Base-by-base conservation (phyloP, 805 yeast species). In the Candida ulmi region DNA sequence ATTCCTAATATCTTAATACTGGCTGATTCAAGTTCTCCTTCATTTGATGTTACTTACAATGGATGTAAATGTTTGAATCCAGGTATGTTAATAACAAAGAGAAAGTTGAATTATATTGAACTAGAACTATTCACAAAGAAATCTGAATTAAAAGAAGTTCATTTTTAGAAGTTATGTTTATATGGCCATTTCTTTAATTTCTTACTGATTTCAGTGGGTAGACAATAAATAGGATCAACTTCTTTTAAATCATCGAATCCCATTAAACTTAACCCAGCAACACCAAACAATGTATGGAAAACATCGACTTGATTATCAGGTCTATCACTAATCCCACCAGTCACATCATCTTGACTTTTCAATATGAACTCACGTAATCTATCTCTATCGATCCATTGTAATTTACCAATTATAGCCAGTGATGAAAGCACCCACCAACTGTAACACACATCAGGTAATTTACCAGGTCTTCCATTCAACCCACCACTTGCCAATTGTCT, bases 371-470 rank as follows among this genome's bases (percentile, higher is more conserved):
- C 58, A 38, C 72, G 71, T 41, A 93, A 64, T 49, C 73, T 77
- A 5, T 63, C 70, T 23, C 67, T 69, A 54, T 87, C 82, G n/a
- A 93, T 83, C 88, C 95, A 88, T 47, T 84, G 74, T 16, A 79
- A 58, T 45, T 74, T 78, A 0, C 66, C 75, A 17, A 91, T 66
- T 28, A 87, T 79, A 0, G 83, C 72, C 41, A 90, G 62, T 3
- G 88, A 73, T 2, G 95, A 82, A 17, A 88, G 59, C 9, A 88
- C 95, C 99, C 99, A 93, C 96, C 97, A 93, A 51, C 93, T 80
- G 58, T 93, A 93, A 58, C 99, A 93, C n/a, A 87, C 96, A 61
- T 93, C 99, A 0, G 98, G 95, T 16, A 88, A 64, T 58, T 93
- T 93, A 43, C 93, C 95, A 0, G 98, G 96, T 37, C 99, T 73